phyloP scores from a whole-genome alignment of 2,329 filamentous ascomycete genomes.

The Calycina herbarum region DNA sequence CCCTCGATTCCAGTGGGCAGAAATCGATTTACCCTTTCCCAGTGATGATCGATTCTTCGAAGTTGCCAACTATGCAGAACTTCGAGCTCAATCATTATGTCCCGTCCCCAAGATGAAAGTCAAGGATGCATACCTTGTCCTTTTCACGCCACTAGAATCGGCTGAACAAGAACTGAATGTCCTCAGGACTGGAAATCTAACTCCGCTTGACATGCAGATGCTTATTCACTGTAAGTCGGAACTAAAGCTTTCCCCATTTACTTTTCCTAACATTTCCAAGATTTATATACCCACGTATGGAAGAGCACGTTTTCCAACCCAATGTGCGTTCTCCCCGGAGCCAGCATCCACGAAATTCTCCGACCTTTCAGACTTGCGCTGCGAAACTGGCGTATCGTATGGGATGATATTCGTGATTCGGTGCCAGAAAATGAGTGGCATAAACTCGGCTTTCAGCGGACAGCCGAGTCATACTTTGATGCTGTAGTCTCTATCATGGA shows the following conservation, averaged over 20 bases:
- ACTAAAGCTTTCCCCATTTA: background rate
- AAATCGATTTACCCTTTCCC: slow-evolving; percentile 35
- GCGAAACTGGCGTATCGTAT: slow-evolving; percentile 34
- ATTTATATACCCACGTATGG: slow-evolving; percentile 36
- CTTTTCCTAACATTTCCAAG: slow-evolving; percentile 20
- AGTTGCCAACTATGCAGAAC: slow-evolving; percentile 29
- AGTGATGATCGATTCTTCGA: slow-evolving; percentile 33
- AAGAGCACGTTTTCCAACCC: slow-evolving; percentile 32
- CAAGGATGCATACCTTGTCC: slow-evolving; percentile 32
- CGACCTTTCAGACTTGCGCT: slow-evolving; percentile 33
- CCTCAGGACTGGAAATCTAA: slow-evolving; percentile 26
- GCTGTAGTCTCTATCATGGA: slow-evolving; percentile 27
- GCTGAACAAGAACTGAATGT: slow-evolving; percentile 24
- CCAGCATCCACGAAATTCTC: slow-evolving; percentile 22
- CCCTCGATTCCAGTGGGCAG: slow-evolving; percentile 36
- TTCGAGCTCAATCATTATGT: slow-evolving; percentile 21
- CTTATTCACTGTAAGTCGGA: slow-evolving; percentile 34
- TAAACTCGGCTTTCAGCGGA: slow-evolving; percentile 34
- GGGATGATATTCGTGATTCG: slow-evolving; percentile 32
- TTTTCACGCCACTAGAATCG: slow-evolving; percentile 27
- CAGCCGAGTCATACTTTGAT: slow-evolving; percentile 35
- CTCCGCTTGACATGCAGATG: slow-evolving; percentile 36
- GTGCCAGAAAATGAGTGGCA: slow-evolving; percentile 30
- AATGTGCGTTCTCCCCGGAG: slow-evolving; percentile 22
- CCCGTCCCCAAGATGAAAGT: slow-evolving; percentile 32